A percentile compares a stretch with the other conserved stretches of the same genome.
These are phyloP conservation scores for Hypsizygus ulmarius DNA, from an alignment of 1,284 basidiomycete species.

Conservation along the genomic window DNA sequence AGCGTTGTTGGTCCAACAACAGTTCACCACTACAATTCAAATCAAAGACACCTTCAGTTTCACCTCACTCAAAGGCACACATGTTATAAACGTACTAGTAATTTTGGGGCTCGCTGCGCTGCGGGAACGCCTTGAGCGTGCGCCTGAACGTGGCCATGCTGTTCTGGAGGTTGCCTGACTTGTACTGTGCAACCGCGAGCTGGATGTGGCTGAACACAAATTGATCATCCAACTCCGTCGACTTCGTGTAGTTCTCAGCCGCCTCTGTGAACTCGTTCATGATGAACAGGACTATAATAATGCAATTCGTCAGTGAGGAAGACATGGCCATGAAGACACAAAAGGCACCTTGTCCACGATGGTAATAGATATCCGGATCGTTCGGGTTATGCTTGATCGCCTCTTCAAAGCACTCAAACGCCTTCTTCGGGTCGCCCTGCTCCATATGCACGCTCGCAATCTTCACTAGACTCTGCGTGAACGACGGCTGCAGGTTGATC, in stretches of 20 bases:
- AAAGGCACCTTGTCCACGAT: slow-evolving; percentile 85
- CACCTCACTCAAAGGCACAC: not conserved
- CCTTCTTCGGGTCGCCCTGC: slow-evolving; percentile 75
- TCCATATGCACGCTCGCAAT: slow-evolving; percentile 99
- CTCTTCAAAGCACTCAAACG: slow-evolving; percentile 90
- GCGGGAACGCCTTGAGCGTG: slow-evolving; percentile 79
- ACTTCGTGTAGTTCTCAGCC: slow-evolving; percentile 88
- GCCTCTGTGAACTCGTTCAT: slow-evolving; percentile 88
- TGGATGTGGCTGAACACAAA: slow-evolving; percentile 98
- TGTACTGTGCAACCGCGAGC: slow-evolving; percentile 96
- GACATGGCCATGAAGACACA: not conserved
- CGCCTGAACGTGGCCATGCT: slow-evolving; percentile 89
- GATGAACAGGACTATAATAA: slow-evolving; percentile 83
- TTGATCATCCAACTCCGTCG: slow-evolving; percentile 75
- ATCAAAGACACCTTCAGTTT: not conserved
- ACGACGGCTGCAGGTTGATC: slow-evolving; percentile 69
- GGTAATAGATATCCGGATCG: slow-evolving; percentile 98
- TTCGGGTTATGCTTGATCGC: slow-evolving; percentile 82
- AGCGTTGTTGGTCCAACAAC: slow-evolving; percentile 89
- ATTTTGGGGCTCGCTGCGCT: slow-evolving; percentile 83
- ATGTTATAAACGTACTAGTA: slow-evolving; percentile 72
- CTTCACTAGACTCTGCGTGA: slow-evolving; percentile 94
- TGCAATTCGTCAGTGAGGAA: not conserved
- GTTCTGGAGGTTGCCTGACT: slow-evolving; percentile 73
- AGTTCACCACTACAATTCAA: slow-evolving; percentile 78